Conservation (phyloP, 2,329 filamentous ascomycete genomes). For the Chaetomium olivaceum region DNA sequence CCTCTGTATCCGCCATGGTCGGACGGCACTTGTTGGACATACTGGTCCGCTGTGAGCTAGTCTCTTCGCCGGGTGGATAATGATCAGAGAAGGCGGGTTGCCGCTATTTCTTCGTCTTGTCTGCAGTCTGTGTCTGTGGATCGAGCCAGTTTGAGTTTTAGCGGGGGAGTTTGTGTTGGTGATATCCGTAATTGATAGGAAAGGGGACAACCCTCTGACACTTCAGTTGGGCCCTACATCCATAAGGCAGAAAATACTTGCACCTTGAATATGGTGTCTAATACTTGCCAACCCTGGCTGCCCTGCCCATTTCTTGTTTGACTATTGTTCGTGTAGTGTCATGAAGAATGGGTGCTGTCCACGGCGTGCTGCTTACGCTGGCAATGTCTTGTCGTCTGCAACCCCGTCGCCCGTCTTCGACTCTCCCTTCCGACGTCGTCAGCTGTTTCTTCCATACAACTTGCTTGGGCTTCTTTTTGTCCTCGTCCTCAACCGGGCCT, state of each 20-base stretch:
- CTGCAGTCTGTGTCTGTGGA: conserved; percentile 8
- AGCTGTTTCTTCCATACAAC: no score
- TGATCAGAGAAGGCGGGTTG: conserved; percentile 8
- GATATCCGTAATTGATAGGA: conserved; percentile 17
- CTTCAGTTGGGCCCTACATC: neutral
- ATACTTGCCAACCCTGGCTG: neutral
- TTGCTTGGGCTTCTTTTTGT: no score
- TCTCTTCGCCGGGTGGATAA: conserved; percentile 13
- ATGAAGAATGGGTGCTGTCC: neutral
- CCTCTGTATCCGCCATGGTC: neutral
- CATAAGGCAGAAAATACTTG: conserved; percentile 15
- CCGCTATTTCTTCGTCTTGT: conserved; percentile 10
- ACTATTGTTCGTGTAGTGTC: neutral
- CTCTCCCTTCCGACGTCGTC: no score
- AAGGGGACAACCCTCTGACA: neutral
- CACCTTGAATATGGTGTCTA: conserved; percentile 9
- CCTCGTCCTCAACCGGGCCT: no score
- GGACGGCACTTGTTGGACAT: neutral
- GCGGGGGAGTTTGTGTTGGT: conserved; percentile 5
- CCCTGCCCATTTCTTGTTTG: neutral
- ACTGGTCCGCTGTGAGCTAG: conserved; percentile 17
- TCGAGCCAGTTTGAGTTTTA: conserved; percentile 1
- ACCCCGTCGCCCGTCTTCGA: no score
- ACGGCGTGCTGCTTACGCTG: neutral
- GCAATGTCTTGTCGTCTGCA: neutral